A percentile compares a stretch with the other conserved stretches of the same genome.
Conservation (phyloP, 768 basidiomycete genomes). For the Pleurotus platypus region DNA sequence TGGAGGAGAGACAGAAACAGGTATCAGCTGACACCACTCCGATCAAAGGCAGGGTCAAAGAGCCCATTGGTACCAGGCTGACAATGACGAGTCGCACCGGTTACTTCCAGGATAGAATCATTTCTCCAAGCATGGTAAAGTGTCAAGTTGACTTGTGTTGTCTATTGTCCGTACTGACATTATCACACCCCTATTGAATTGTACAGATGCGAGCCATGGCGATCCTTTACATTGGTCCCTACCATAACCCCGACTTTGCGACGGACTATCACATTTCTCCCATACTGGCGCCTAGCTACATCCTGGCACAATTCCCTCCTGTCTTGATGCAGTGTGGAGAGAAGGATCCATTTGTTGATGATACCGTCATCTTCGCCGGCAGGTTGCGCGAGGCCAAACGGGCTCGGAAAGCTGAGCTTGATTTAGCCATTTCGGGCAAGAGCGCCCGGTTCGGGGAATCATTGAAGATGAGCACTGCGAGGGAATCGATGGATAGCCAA, state of each 20-base stretch:
- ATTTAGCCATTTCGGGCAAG: conserved; percentile 55
- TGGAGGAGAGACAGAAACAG: conserved; percentile 50
- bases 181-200: conserved; percentile 5
- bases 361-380: conserved; percentile 95
- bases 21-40: conserved; percentile 34
- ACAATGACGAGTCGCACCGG: conserved; percentile 95
- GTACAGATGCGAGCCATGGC: conserved; percentile 99
- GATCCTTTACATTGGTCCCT: conserved; percentile 92
- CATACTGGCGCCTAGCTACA: conserved; percentile 76
- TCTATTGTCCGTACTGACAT: background rate
- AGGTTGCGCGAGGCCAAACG: conserved; percentile 94
- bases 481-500: conserved; percentile 21
- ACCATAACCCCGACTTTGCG: conserved; percentile 89
- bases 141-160: background rate
- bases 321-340: conserved; percentile 94
- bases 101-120: conserved; percentile 90
- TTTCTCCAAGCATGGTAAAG: conserved; percentile 94
- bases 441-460: conserved; percentile 61
- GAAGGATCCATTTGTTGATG: conserved; percentile 92
- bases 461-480: conserved; percentile 55
- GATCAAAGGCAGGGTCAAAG: conserved; percentile 32
- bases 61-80: conserved; percentile 79
- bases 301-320: conserved; percentile 92
- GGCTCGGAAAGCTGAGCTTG: conserved; percentile 71
- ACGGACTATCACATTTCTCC: conserved; percentile 97